Conservation (phyloP, 2,329 filamentous ascomycete genomes). For the Paraphoma chrysanthemicola region DNA sequence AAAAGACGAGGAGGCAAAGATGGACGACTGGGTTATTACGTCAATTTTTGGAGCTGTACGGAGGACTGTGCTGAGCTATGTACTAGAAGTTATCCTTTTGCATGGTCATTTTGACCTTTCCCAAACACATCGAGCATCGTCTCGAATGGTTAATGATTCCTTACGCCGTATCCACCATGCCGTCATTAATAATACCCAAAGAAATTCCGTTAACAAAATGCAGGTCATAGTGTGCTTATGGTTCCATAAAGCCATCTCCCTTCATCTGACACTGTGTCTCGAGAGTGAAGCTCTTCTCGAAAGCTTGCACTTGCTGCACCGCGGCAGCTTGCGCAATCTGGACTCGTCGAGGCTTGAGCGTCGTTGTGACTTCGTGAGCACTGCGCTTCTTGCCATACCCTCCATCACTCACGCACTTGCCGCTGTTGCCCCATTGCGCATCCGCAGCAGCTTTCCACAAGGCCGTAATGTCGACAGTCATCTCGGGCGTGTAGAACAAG, state of each 20-base stretch:
- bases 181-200: neutral
- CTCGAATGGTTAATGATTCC: neutral
- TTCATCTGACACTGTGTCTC: conserved; percentile 37
- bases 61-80: neutral
- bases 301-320: conserved; percentile 27
- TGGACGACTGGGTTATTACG: too few relatives aligned
- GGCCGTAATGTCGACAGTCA: conserved; percentile 48
- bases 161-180: neutral
- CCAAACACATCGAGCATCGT: neutral
- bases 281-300: conserved; percentile 36
- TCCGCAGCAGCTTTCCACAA: conserved; percentile 50
- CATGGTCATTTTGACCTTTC: neutral
- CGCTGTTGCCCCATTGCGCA: conserved; percentile 39
- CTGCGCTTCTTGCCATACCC: conserved; percentile 30
- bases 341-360: conserved; percentile 27
- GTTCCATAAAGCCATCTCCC: conserved; percentile 45
- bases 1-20: neutral
- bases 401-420: conserved; percentile 39
- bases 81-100: neutral
- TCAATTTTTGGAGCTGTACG: neutral
- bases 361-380: conserved; percentile 27
- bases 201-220: neutral
- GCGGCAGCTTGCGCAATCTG: conserved; percentile 21
- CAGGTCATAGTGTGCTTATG: conserved; percentile 20
- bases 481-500: conserved; percentile 50